Base-by-base conservation (phyloP, 805 yeast species). In the Isabelozyma rhagii region DNA sequence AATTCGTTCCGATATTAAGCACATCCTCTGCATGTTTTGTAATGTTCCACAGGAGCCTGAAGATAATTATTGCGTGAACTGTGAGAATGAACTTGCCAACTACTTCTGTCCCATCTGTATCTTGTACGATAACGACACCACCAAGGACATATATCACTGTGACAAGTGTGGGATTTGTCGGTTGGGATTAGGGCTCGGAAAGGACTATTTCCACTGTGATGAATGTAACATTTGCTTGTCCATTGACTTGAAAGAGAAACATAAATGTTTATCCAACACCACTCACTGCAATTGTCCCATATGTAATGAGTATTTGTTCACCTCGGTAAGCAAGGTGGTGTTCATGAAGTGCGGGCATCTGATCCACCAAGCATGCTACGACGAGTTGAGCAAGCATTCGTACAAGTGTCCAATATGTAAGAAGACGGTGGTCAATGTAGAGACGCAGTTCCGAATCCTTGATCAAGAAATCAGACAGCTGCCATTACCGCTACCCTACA, bases 281-380 rank as follows among this genome's bases (percentile, higher is more conserved):
- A 91, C 97, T 0, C 94, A 87, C 64, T 87, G 96, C 44, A 84
- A 91, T 63, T 92, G 97, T 66, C 96, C 97, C 1, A 89, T 92
- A 38, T 92, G 97, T 68, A 89, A 87, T 50, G 97, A 91, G 58
- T 91, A 84, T 65, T 81, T 92, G 81, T 92, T 92, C 64, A 87
- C 90, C 13, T 85, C 94, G 4, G 82, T 87, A 6, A 78, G 75
- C 62, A 85, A 90, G 9, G 96, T 91, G 41, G 96, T 90, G 17
- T 91, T 92, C 64, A 90, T 92, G 97, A 74, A 79, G 45, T 92
- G 98, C 69, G 97, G 97, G 2, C 98, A 92, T 68, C 89, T 96
- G 39, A 92, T 92, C 51, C 98, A 92, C 69, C 89, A 90, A 64
- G 61, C 66, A 27, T 92, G 98, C 66, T 91, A 83, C 64, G 85